Percentiles rank a stretch among this genome's conserved stretches.
Conservation (phyloP, 495 filamentous ascomycete genomes). For the Neurospora sp. region DNA sequence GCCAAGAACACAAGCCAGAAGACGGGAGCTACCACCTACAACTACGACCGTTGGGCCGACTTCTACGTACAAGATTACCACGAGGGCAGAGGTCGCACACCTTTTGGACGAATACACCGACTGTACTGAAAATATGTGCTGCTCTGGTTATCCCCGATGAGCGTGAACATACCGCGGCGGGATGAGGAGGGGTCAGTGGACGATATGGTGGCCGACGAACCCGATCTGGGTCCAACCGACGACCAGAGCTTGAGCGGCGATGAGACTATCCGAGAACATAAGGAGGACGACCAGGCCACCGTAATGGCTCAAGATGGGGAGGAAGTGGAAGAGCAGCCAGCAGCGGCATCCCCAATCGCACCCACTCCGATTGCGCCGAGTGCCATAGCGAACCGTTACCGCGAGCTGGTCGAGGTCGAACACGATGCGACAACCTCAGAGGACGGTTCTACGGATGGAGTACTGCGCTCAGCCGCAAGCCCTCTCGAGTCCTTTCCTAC, state of each 20-base stretch:
- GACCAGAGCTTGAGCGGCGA: conserved; percentile 25
- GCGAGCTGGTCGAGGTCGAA: conserved; percentile 27
- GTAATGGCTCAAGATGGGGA: neutral
- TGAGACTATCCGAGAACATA: conserved; percentile 33
- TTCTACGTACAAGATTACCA: neutral
- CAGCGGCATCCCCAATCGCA: conserved; percentile 12
- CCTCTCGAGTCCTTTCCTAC: conserved; percentile 48
- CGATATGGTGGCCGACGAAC: conserved; percentile 31
- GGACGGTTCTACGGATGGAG: conserved; percentile 33
- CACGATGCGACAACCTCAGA: conserved; percentile 27
- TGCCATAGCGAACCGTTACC: conserved; percentile 36
- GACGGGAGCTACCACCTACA: neutral
- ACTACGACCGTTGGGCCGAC: neutral
- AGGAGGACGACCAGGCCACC: conserved; percentile 30
- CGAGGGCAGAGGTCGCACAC: neutral
- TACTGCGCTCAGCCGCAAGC: conserved; percentile 32
- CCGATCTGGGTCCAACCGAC: conserved; percentile 24
- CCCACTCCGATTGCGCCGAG: conserved; percentile 18
- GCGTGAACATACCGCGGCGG: conserved; percentile 35
- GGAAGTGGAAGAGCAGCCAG: conserved; percentile 23
- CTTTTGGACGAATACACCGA: neutral
- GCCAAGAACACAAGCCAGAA: neutral
- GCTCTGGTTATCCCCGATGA: conserved; percentile 33
- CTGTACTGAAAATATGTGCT: conserved; percentile 27
- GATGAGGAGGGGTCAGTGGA: conserved; percentile 33